Percentiles rank a stretch among this genome's conserved stretches.
Evolutionary conservation across 78 protist genomes (phyloP).

Genomic region (Dictyostelium purpureum): DNA sequence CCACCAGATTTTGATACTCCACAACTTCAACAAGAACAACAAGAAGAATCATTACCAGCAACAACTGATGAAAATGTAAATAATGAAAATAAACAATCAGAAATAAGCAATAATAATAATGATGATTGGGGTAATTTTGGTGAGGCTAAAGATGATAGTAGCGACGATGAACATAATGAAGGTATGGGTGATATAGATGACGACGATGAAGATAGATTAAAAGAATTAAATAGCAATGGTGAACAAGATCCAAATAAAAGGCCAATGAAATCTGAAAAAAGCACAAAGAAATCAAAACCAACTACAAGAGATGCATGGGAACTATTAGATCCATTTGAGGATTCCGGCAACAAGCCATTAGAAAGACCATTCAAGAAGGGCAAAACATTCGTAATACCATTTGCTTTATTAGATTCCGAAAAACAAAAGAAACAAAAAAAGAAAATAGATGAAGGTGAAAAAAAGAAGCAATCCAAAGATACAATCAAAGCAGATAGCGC

Average conservation of each 20-base stretch:
- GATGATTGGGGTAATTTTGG: not conserved
- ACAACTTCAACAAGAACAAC: not conserved
- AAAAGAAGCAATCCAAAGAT: not conserved
- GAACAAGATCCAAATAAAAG: not conserved
- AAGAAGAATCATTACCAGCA: no score
- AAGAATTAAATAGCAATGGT: not conserved
- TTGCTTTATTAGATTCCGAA: not conserved
- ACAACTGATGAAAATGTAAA: not conserved
- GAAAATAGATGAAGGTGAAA: no score
- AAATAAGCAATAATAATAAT: not conserved
- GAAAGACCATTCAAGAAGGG: constrained; percentile 56
- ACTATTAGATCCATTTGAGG: constrained; percentile 46
- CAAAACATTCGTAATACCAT: constrained; percentile 45
- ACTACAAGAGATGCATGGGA: constrained; percentile 18
- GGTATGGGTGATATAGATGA: not conserved
- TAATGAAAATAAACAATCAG: not conserved
- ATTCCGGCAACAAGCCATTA: not conserved
- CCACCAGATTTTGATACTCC: not conserved
- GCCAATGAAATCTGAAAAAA: not conserved
- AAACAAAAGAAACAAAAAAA: not conserved
- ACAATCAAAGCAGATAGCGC: not conserved
- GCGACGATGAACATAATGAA: not conserved
- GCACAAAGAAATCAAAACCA: not conserved
- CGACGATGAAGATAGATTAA: not conserved
- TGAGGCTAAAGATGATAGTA: not conserved